Conservation (phyloP, 768 basidiomycete genomes). For the Mycena alexandri region DNA sequence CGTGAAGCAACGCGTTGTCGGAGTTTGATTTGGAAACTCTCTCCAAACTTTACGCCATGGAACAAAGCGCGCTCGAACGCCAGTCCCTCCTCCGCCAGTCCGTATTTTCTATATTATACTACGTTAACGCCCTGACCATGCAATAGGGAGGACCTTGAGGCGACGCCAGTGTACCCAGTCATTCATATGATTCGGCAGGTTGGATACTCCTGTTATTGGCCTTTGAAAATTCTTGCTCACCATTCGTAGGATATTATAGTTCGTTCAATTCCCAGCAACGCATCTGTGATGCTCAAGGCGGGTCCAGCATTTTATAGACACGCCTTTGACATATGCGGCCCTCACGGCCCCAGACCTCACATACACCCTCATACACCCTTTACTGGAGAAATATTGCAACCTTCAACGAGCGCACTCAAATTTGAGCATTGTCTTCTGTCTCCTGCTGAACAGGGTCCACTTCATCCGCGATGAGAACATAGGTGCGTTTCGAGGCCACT, state of each 20-base stretch:
- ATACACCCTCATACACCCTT: conserved; percentile 89
- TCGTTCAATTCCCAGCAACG: conserved; percentile 15
- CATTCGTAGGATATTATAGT: conserved; percentile 72
- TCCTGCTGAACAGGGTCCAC: conserved; percentile 88
- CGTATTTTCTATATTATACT: conserved; percentile 38
- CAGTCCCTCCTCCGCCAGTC: conserved; percentile 60
- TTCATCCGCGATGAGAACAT: conserved; percentile 85
- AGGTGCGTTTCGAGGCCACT: background rate
- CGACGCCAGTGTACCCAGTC: conserved; percentile 80
- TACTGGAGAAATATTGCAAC: conserved; percentile 86
- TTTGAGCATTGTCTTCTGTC: conserved; percentile 87
- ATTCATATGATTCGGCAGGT: conserved; percentile 67
- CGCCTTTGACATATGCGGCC: conserved; percentile 85
- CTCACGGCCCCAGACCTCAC: conserved; percentile 89
- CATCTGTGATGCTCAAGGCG: conserved; percentile 20
- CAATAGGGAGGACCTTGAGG: conserved; percentile 64
- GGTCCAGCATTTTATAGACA: conserved; percentile 84
- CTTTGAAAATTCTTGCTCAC: background rate
- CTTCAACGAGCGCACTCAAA: conserved; percentile 78
- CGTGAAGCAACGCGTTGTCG: conserved; percentile 42
- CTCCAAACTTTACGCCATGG: conserved; percentile 41
- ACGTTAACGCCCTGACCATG: conserved; percentile 11
- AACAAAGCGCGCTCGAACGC: conserved; percentile 48
- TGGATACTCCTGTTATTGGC: conserved; percentile 6
- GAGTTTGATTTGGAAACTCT: conserved; percentile 37